Evolutionary conservation across 306 rosid genomes (phyloP).

Genomic region (Lagenaria siceraria): DNA sequence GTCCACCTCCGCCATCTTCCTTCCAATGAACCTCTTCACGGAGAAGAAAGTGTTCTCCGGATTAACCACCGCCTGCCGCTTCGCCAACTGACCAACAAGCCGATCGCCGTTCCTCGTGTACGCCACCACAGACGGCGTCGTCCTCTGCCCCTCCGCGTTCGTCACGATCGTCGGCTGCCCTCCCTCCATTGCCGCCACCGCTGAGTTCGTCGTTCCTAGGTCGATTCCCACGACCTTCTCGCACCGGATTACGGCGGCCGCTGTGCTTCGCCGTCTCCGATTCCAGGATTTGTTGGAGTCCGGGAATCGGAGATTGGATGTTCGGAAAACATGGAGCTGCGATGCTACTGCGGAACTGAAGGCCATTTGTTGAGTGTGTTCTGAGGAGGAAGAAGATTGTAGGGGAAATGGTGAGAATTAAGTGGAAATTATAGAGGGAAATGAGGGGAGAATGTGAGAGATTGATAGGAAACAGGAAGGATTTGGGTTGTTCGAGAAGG

Average conservation of each 20-base stretch:
- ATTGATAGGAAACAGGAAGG: background rate
- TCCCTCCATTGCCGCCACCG: conserved; percentile 3
- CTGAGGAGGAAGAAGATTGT: background rate
- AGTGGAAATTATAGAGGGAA: background rate
- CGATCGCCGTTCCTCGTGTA: background rate
- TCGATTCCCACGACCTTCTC: conserved; percentile 5
- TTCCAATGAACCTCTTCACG: background rate
- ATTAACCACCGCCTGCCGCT: conserved; percentile 5
- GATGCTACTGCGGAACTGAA: background rate
- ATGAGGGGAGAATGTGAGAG: background rate
- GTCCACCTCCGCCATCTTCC: background rate
- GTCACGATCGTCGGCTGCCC: background rate
- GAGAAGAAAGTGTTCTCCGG: conserved; percentile 1
- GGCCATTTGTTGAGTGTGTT: background rate
- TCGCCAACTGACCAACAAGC: conserved; percentile 1
- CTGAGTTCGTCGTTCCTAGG: conserved; percentile 4
- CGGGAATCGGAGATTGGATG: background rate
- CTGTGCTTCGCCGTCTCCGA: background rate
- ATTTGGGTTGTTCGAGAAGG: background rate
- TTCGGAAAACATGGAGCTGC: background rate
- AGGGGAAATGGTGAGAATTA: background rate
- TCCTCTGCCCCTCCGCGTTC: conserved; percentile 2
- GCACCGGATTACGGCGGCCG: background rate
- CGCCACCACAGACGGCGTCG: conserved; percentile 8
- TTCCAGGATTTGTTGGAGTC: background rate